Percentiles rank a stretch among this genome's conserved stretches.
Conservation (phyloP, 1,284 basidiomycete species). For the Leccinum fallax region DNA sequence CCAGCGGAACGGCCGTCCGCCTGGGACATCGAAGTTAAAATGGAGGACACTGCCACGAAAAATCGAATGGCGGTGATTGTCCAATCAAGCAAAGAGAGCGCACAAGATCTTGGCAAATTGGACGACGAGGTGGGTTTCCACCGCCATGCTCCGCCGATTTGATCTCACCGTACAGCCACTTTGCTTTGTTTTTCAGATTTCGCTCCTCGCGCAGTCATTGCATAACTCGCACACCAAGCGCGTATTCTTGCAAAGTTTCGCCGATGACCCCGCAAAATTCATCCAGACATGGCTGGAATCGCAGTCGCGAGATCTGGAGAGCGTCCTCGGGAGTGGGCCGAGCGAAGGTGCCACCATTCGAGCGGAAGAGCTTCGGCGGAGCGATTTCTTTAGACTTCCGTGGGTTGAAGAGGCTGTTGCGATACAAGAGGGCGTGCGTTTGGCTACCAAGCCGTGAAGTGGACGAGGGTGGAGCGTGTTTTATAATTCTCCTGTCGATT, state of each 20-base stretch:
- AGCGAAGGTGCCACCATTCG: constrained; percentile 79
- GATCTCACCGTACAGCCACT: constrained; percentile 9
- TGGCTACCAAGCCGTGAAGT: constrained; percentile 43
- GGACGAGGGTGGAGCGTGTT: background rate
- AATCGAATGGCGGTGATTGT: constrained; percentile 77
- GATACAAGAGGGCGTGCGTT: constrained; percentile 55
- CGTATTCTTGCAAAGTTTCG: constrained; percentile 85
- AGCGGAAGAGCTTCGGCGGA: constrained; percentile 85
- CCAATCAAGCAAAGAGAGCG: constrained; percentile 70
- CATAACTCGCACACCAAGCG: constrained; percentile 86
- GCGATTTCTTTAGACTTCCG: constrained; percentile 87
- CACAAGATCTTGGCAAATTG: constrained; percentile 69
- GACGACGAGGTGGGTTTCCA: constrained; percentile 78
- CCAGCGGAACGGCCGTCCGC: constrained; percentile 68
- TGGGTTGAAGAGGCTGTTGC: constrained; percentile 82
- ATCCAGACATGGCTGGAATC: constrained; percentile 90
- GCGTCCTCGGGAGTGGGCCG: constrained; percentile 85
- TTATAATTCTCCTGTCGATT: background rate
- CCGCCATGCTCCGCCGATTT: constrained; percentile 14
- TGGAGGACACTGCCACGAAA: constrained; percentile 82
- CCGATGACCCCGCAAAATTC: constrained; percentile 78
- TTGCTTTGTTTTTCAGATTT: constrained; percentile 51
- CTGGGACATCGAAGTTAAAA: constrained; percentile 89
- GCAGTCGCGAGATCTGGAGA: constrained; percentile 89
- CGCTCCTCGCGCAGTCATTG: constrained; percentile 77